Percentiles rank a stretch among this genome's conserved stretches.
phyloP scores from a whole-genome alignment of 1,284 basidiomycete species.

The Malassezia restricta region DNA sequence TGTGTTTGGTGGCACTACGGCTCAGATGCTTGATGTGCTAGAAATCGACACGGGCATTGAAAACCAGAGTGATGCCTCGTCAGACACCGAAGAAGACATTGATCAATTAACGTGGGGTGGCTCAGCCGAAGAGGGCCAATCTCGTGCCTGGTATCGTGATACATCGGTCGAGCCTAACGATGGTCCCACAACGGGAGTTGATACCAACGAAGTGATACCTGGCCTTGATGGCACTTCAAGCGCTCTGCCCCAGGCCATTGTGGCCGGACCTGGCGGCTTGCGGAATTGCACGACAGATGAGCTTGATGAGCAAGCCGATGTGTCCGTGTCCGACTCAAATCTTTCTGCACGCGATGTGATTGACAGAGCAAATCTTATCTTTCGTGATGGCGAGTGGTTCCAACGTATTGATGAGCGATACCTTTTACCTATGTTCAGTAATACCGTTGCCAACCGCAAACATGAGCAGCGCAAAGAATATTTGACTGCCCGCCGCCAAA shows the following conservation, averaged over 20 bases:
- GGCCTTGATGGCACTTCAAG: not conserved
- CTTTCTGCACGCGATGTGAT: slow-evolving; percentile 19
- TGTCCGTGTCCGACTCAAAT: not conserved
- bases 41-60: slow-evolving; percentile 82
- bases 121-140: slow-evolving; percentile 8
- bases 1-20: slow-evolving; percentile 89
- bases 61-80: slow-evolving; percentile 69
- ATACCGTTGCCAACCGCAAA: slow-evolving; percentile 50
- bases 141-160: slow-evolving; percentile 19
- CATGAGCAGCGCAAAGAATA: slow-evolving; percentile 38
- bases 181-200: not conserved
- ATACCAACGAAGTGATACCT: not conserved
- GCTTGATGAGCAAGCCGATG: slow-evolving; percentile 1
- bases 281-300: slow-evolving; percentile 8
- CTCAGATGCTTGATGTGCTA: slow-evolving; percentile 91
- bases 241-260: slow-evolving; percentile 7
- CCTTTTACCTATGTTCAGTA: slow-evolving; percentile 83
- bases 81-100: slow-evolving; percentile 18
- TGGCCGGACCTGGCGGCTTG: slow-evolving; percentile 12
- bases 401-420: slow-evolving; percentile 87
- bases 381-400: slow-evolving; percentile 73
- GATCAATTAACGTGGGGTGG: not conserved
- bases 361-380: slow-evolving; percentile 38
- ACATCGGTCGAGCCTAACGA: not conserved
- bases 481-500: slow-evolving; percentile 5